Evolutionary conservation across 306 rosid species (phyloP), one percentile per base, ranked within the genome.

Genomic region (Dalbergia oliveri): DNA sequence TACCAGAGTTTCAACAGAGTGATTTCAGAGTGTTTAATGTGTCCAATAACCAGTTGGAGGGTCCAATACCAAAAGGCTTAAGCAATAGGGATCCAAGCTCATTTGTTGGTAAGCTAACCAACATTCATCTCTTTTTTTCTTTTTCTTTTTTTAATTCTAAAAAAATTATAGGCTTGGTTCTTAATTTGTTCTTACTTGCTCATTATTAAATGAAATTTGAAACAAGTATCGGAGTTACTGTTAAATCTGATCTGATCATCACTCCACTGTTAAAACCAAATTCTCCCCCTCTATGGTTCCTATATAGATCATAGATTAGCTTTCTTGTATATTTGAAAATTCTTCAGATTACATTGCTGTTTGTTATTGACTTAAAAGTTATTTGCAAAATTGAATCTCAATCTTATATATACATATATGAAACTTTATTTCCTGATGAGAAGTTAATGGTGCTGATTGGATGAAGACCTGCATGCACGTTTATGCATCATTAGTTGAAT

Each of bases 21-120:
- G 73, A 49, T 43, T 87, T 90, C 92, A 69, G 50, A 23, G n/a
- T 13, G 4, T 49, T 93, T 51, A 81, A 87, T 73, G 57, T 95
- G 8, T 82, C 98, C 2, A 3, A 87, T 71, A 95, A 95, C 61
- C 78, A 11, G 4, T 65, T 95, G 11, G 85, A 77, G 16, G 99
- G 99, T 81, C 62, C 18, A 19, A 83, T 93, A n/a, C 98, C 98
- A 15, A 31, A 56, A 53, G 70, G 66, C 44, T 68, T 90, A 6
- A 77, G 82, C 67, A 23, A 43, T 8, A 4, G 11, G 4, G 64
- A 81, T 60, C 76, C 87, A 12, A 75, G 75, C 26, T 62, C 91
- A 0, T 84, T 82, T 74, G 13, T 60, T 4, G 97, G 99, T 94
- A 88, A 81, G 79, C 7, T 23, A 11, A 43, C 64, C 23, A 11